Base-by-base conservation (phyloP, 345 rosid genomes). In the Bruguiera sexangula region DNA sequence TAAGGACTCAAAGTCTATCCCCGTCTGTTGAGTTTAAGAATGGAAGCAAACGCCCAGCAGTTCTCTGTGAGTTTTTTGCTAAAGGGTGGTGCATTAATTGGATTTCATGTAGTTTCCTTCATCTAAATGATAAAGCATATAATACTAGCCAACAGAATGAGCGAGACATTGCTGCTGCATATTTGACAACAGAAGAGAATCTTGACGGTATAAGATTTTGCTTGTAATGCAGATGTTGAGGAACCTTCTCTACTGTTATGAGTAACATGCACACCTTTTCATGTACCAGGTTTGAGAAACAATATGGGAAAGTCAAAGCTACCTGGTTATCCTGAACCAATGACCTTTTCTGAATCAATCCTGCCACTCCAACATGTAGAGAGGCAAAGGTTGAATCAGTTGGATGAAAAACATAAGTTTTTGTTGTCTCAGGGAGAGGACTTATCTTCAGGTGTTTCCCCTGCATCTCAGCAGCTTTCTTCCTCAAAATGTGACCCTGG, bases 71-170 rank as follows among this genome's bases (percentile, higher is more conserved):
- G 73, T 94, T 89, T 81, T 94, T 80, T 74, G 79, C 82, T 31
- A 86, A 82, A 82, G 97, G 98, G 39, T 85, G 97, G 95, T 94
- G 98, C 85, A 71, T 80, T 69, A 91, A 74, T 76, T 96, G 97
- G 71, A 82, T 50, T 60, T 82, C 84, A 4, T 94, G 98, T 81
- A 87, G 71, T 83, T 94, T 91, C 82, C 81, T 88, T 76, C 98
- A 94, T 74, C 61, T 78, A 54, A 89, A 82, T 51, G 85, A 79
- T 58, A 65, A 69, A 60, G 54, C 30, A 3, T 76, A 60, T 69
- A 55, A 16, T 68, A 60, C 72, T 65, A 65, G 50, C 59, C 81
- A 69, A 62, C 85, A 67, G 67, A 72, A 34, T 32, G 80, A 52
- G 37, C 75, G 57, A 71, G 79, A 71, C 62, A 55, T 60, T 27